Conservation (phyloP, 192 early-diverging fungal genomes). For the Backusella sp. region DNA sequence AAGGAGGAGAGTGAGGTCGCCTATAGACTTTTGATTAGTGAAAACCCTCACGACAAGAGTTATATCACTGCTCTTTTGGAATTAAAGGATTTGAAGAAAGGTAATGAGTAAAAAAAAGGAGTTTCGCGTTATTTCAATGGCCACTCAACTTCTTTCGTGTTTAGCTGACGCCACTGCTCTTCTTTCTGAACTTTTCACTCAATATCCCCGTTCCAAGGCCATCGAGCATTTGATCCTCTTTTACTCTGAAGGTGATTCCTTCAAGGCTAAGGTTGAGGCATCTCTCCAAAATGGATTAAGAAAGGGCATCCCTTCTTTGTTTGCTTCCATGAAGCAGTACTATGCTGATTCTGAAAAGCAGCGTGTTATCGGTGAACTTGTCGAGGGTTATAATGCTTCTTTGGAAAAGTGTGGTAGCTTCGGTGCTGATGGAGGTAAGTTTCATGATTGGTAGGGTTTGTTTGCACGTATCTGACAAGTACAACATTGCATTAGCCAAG, state of each 20-base stretch:
- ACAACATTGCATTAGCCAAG: background rate
- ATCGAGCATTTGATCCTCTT: constrained; percentile 76
- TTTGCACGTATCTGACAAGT: background rate
- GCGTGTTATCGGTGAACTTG: constrained; percentile 62
- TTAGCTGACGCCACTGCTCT: constrained; percentile 9
- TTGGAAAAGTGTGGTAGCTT: constrained; percentile 48
- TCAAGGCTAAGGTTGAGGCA: constrained; percentile 58
- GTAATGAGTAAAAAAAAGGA: constrained; percentile 15
- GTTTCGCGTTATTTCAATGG: background rate
- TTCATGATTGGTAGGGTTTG: background rate
- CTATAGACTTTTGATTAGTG: constrained; percentile 72
- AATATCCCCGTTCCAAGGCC: constrained; percentile 80
- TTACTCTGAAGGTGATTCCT: constrained; percentile 68
- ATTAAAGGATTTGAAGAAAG: constrained; percentile 47
- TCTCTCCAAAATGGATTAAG: constrained; percentile 73
- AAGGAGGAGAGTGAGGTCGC: constrained; percentile 69
- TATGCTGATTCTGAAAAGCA: constrained; percentile 68
- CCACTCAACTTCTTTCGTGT: background rate
- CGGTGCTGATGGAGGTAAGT: constrained; percentile 34
- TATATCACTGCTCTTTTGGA: constrained; percentile 70
- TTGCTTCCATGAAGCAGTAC: constrained; percentile 76
- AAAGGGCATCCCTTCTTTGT: constrained; percentile 94
- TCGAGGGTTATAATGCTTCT: constrained; percentile 58
- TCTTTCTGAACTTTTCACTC: constrained; percentile 18
- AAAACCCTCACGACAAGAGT: constrained; percentile 77